These are phyloP conservation scores for Incumbomyces lentus DNA, from an alignment of 2,329 filamentous ascomycete genomes.

Conservation along the genomic window DNA sequence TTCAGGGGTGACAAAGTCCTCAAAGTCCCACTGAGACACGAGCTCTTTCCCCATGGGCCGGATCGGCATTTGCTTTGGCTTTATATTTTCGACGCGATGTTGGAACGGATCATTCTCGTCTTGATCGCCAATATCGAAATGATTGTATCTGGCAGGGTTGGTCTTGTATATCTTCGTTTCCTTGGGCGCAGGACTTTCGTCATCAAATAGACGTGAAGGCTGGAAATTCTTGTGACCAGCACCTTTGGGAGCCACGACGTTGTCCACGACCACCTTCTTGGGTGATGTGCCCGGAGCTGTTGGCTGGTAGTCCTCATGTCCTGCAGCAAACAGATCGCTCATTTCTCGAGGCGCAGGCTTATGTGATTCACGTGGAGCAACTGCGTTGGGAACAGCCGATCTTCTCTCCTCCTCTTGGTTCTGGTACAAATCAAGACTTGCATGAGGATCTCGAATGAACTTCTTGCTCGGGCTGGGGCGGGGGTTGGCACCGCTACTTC, in stretches of 20 bases:
- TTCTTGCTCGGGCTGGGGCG: constrained; percentile 30
- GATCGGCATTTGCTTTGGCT: constrained; percentile 15
- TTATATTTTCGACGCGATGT: constrained; percentile 19
- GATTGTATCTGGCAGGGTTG: constrained; percentile 68
- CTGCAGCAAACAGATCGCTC: constrained; percentile 57
- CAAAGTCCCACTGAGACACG: constrained; percentile 72
- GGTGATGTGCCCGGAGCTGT: constrained; percentile 21
- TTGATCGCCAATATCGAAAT: constrained; percentile 65
- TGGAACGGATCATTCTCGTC: constrained; percentile 20
- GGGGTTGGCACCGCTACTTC: constrained; percentile 12
- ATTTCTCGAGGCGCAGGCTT: constrained; percentile 59
- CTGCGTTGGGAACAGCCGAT: constrained; percentile 41
- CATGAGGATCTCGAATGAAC: constrained; percentile 33
- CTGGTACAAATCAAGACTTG: constrained; percentile 24
- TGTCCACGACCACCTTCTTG: constrained; percentile 15
- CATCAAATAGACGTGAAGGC: constrained; percentile 47
- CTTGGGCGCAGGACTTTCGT: constrained; percentile 39
- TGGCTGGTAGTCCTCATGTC: constrained; percentile 30
- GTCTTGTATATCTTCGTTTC: constrained; percentile 41
- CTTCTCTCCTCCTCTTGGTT: constrained; percentile 13
- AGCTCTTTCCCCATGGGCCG: constrained; percentile 36
- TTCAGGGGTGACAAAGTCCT: constrained; percentile 74
- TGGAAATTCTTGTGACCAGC: constrained; percentile 40
- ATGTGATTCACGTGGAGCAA: constrained; percentile 56
- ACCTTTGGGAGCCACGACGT: constrained; percentile 34